Evolutionary conservation across 495 filamentous ascomycete species (phyloP).

Genomic region (Penicillium roqueforti): DNA sequence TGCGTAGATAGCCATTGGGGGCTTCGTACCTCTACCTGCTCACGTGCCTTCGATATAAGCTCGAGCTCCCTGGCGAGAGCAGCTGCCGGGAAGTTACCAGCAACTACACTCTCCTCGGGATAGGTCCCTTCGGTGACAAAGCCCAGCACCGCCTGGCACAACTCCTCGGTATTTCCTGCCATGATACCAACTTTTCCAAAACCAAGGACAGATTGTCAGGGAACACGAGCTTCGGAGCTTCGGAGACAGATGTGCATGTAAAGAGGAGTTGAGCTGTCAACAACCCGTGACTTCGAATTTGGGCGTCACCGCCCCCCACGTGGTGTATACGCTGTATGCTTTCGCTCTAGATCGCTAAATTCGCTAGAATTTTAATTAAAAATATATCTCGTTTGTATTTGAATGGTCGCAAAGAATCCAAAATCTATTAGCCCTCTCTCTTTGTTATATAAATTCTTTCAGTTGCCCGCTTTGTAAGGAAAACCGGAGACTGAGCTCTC

Average conservation of each 20-base stretch:
- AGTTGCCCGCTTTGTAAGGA: constrained; percentile 25
- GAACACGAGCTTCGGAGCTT: not conserved
- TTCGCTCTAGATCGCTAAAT: not conserved
- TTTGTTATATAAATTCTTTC: not conserved
- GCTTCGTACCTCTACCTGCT: constrained; percentile 60
- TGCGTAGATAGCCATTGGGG: not conserved
- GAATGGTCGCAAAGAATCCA: not conserved
- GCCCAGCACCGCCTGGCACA: constrained; percentile 66
- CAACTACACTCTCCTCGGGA: constrained; percentile 68
- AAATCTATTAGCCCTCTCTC: not conserved
- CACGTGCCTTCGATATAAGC: constrained; percentile 59
- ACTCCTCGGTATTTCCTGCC: constrained; percentile 27
- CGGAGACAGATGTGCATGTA: constrained; percentile 2
- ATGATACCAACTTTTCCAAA: constrained; percentile 9
- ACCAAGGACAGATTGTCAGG: not conserved
- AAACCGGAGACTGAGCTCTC: constrained; percentile 14
- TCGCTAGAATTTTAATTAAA: not conserved
- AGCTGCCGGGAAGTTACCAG: constrained; percentile 54
- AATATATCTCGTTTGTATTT: not conserved
- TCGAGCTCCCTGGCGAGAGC: constrained; percentile 60
- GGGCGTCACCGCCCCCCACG: constrained; percentile 30
- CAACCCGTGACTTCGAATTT: constrained; percentile 24
- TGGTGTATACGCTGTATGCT: not conserved
- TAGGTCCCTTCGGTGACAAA: constrained; percentile 69
- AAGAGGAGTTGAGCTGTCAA: constrained; percentile 19